phyloP scores from a whole-genome alignment of 306 rosid genomes.

The Benincasa hispida region DNA sequence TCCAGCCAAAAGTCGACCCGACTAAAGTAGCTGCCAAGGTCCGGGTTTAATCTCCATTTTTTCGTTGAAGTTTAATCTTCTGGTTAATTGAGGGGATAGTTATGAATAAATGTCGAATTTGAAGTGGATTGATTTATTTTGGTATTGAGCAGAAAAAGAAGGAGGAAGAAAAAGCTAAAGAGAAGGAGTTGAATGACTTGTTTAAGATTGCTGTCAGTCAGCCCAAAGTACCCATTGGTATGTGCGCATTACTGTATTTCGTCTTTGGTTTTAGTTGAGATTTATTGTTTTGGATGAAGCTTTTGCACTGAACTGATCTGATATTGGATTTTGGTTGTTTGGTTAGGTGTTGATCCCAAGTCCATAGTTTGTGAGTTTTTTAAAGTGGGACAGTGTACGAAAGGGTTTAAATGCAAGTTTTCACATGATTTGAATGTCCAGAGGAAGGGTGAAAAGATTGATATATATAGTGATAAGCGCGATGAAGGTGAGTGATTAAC shows the following conservation, averaged over 20 bases:
- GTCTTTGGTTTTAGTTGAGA: neutral
- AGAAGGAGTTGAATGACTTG: constrained; percentile 85
- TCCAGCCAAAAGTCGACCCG: constrained; percentile 52
- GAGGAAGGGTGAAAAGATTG: constrained; percentile 99
- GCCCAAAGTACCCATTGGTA: constrained; percentile 90
- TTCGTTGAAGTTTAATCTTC: neutral
- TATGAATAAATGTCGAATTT: neutral
- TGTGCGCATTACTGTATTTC: neutral
- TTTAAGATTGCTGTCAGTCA: constrained; percentile 89
- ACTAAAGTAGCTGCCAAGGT: constrained; percentile 63
- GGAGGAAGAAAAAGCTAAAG: constrained; percentile 90
- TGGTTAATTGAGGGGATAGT: neutral
- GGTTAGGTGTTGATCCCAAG: constrained; percentile 95
- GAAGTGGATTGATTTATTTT: neutral
- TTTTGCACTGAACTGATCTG: neutral
- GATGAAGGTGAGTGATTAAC: constrained; percentile 43
- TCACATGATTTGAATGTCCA: constrained; percentile 91
- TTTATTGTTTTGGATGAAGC: neutral
- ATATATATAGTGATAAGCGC: constrained; percentile 78
- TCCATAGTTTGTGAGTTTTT: constrained; percentile 84
- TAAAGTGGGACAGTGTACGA: constrained; percentile 83
- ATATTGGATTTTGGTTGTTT: constrained; percentile 17
- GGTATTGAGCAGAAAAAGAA: constrained; percentile 66
- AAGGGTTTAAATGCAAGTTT: constrained; percentile 98
- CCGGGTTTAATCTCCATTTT: neutral